These are phyloP conservation scores for Fusarium sp. DNA, from an alignment of 2,329 filamentous ascomycete species.

Conservation along the genomic window DNA sequence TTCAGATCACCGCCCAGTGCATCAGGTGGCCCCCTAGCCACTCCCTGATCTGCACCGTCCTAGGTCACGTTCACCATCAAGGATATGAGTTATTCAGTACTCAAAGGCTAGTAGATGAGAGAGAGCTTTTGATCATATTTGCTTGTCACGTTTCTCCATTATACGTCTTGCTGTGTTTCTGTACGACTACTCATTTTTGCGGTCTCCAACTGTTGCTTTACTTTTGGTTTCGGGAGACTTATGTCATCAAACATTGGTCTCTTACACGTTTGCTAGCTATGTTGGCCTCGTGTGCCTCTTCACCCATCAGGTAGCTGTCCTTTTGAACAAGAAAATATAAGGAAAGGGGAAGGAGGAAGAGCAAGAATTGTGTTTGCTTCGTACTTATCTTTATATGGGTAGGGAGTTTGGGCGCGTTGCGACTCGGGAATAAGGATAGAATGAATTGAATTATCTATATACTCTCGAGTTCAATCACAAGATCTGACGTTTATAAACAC, in stretches of 20 bases:
- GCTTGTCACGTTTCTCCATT: conserved; percentile 9
- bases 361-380: conserved; percentile 20
- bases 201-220: conserved; percentile 2
- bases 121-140: conserved; percentile 19
- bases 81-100: not conserved
- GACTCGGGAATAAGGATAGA: conserved; percentile 35
- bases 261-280: not conserved
- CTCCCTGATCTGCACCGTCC: not conserved
- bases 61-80: not conserved
- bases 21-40: not conserved
- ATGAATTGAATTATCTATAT: conserved; percentile 25
- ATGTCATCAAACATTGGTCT: not conserved
- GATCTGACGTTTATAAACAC: not conserved
- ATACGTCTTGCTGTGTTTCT: conserved; percentile 26
- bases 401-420: conserved; percentile 39
- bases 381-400: conserved; percentile 36
- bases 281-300: not conserved
- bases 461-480: not conserved
- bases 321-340: conserved; percentile 2
- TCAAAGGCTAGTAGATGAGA: not conserved
- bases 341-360: conserved; percentile 14
- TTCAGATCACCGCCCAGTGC: conserved; percentile 6
- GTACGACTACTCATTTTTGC: conserved; percentile 31
- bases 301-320: not conserved
- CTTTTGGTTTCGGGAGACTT: conserved; percentile 16